phyloP scores from a whole-genome alignment of 179 eudicot genomes.

The Beta lomatogona region DNA sequence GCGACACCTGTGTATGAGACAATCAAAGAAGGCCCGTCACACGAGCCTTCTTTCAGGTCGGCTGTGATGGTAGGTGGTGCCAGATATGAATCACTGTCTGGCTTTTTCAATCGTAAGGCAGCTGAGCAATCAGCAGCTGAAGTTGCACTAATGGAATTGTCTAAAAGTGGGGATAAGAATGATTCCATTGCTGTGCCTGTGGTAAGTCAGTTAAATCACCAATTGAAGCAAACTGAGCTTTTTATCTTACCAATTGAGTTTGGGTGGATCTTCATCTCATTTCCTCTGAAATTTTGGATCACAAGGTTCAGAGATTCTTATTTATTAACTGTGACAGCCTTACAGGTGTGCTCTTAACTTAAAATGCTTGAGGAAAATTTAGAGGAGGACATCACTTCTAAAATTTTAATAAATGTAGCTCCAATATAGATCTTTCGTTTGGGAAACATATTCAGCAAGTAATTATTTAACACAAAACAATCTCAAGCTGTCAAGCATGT shows the following conservation, averaged over 20 bases:
- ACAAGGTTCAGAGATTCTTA: not conserved
- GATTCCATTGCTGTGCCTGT: constrained; percentile 67
- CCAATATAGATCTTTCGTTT: not conserved
- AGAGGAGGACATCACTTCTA: not conserved
- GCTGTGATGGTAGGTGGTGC: constrained; percentile 64
- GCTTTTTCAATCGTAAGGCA: constrained; percentile 87
- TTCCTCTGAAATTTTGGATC: not conserved
- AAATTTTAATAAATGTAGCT: not conserved
- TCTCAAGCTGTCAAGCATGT: too few relatives aligned
- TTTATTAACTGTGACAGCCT: too few relatives aligned
- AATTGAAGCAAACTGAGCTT: not conserved
- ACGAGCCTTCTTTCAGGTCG: constrained; percentile 81
- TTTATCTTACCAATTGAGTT: not conserved
- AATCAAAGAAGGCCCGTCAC: constrained; percentile 91
- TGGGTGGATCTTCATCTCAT: not conserved
- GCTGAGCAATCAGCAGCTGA: constrained; percentile 99
- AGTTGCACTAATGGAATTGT: constrained; percentile 72
- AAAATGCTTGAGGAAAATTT: not conserved
- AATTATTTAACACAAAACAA: not conserved
- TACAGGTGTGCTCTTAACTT: too few relatives aligned
- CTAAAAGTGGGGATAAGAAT: constrained; percentile 43
- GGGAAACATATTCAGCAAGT: not conserved
- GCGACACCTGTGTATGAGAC: constrained; percentile 81
- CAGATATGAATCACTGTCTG: constrained; percentile 78
- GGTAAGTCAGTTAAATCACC: constrained; percentile 43